Percentiles rank a stretch among this genome's conserved stretches.
phyloP scores from a whole-genome alignment of 352 stramenopile species.

The Globisporangium alternatum region DNA sequence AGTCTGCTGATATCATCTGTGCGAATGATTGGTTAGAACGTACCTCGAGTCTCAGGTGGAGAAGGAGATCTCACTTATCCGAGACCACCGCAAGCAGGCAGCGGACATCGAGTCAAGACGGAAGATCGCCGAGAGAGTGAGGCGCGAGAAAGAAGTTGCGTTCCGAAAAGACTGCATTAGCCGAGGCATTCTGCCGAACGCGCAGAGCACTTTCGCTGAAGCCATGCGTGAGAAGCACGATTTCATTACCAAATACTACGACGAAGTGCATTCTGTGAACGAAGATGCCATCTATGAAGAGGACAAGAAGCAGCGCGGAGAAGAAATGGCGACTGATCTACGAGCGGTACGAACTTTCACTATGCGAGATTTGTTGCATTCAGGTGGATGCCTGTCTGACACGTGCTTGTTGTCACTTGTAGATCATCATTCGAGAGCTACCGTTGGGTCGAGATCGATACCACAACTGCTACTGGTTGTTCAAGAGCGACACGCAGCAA shows the following conservation, averaged over 20 bases:
- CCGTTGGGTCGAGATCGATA: conserved; percentile 71
- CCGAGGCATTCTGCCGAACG: conserved; percentile 66
- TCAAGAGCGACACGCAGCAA: conserved; percentile 59
- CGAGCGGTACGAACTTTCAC: conserved; percentile 23
- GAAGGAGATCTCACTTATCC: conserved; percentile 49
- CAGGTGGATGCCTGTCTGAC: not conserved
- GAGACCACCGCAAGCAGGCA: conserved; percentile 48
- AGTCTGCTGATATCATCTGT: not conserved
- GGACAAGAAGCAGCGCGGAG: conserved; percentile 43
- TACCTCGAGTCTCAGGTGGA: conserved; percentile 61
- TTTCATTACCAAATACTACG: conserved; percentile 68
- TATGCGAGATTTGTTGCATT: not conserved
- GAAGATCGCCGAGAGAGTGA: conserved; percentile 43
- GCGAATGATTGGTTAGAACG: conserved; percentile 20
- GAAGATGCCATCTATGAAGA: conserved; percentile 51
- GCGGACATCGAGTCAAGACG: conserved; percentile 52
- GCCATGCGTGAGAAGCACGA: conserved; percentile 56
- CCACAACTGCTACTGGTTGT: conserved; percentile 80
- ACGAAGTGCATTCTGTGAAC: conserved; percentile 47
- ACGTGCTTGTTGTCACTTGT: not conserved
- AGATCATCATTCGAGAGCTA: conserved; percentile 65
- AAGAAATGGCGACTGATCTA: conserved; percentile 38
- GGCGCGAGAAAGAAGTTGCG: conserved; percentile 54
- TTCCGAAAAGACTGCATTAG: conserved; percentile 59
- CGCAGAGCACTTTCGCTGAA: conserved; percentile 61